Conservation (phyloP, 306 rosid genomes). For the Vigna trinervia region DNA sequence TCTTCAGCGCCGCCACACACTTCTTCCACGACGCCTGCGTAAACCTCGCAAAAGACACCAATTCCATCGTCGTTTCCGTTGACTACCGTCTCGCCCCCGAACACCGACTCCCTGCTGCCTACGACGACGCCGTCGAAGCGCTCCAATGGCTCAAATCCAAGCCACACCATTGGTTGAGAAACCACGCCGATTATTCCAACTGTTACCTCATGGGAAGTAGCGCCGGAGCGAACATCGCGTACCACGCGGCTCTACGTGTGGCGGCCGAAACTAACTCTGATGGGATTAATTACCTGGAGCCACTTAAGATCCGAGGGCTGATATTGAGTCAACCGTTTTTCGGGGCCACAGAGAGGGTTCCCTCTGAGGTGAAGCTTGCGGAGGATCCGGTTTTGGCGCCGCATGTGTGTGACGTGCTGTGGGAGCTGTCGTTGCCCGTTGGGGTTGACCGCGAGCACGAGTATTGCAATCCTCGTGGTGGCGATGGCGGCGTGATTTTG, state of each 20-base stretch:
- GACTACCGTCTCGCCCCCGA: constrained; percentile 64
- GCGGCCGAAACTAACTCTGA: constrained; percentile 2
- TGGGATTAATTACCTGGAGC: not conserved
- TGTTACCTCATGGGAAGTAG: constrained; percentile 63
- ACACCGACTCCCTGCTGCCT: constrained; percentile 57
- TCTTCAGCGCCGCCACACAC: constrained; percentile 50
- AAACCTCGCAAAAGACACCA: constrained; percentile 46
- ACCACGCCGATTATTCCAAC: constrained; percentile 49
- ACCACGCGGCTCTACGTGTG: constrained; percentile 48
- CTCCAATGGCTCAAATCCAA: constrained; percentile 52
- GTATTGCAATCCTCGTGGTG: constrained; percentile 53
- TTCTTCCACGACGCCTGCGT: constrained; percentile 41
- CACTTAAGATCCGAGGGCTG: constrained; percentile 53
- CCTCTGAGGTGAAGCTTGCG: constrained; percentile 47
- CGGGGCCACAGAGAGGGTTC: constrained; percentile 50
- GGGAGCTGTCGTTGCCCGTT: constrained; percentile 55
- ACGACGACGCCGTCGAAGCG: constrained; percentile 63
- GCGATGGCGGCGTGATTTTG: constrained; percentile 27
- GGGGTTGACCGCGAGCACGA: constrained; percentile 60
- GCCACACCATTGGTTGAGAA: constrained; percentile 50
- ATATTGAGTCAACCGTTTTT: constrained; percentile 58
- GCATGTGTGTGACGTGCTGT: constrained; percentile 47
- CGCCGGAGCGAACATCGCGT: constrained; percentile 62
- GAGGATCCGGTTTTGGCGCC: constrained; percentile 39
- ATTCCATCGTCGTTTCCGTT: constrained; percentile 51